These are phyloP conservation scores for Butyriboletus loyo DNA, from an alignment of 768 basidiomycete genomes.

Conservation along the genomic window DNA sequence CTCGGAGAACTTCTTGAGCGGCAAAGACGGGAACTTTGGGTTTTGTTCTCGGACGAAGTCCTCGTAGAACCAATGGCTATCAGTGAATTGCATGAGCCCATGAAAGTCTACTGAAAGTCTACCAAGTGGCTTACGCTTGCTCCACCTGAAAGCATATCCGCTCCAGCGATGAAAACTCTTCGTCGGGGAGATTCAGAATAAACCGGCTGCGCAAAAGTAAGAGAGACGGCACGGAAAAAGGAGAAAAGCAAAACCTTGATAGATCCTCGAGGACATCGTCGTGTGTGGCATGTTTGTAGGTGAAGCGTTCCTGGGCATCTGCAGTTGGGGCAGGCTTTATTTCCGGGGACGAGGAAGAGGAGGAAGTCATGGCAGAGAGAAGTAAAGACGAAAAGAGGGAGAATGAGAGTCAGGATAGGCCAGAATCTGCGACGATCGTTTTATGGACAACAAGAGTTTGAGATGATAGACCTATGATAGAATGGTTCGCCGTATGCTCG, in stretches of 20 bases:
- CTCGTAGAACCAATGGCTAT: slow-evolving; percentile 99
- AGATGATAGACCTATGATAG: slow-evolving; percentile 26
- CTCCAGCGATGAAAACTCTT: slow-evolving; percentile 87
- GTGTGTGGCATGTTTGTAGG: slow-evolving; percentile 71
- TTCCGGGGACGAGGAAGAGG: slow-evolving; percentile 78
- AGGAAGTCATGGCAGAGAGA: slow-evolving; percentile 58
- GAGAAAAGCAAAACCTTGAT: slow-evolving; percentile 57
- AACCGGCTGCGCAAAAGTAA: slow-evolving; percentile 64
- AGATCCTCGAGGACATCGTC: slow-evolving; percentile 90
- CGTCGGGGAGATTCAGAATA: slow-evolving; percentile 92
- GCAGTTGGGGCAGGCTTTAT: slow-evolving; percentile 48
- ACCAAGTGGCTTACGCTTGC: slow-evolving; percentile 74
- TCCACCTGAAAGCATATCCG: slow-evolving; percentile 98
- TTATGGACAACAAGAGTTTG: slow-evolving; percentile 30
- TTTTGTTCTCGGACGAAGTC: slow-evolving; percentile 95
- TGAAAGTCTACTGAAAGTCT: slow-evolving; percentile 7
- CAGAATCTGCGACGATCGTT: slow-evolving; percentile 31
- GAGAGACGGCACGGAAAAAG: slow-evolving; percentile 6
- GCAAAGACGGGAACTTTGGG: slow-evolving; percentile 79
- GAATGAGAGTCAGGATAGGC: slow-evolving; percentile 29
- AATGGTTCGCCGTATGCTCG: slow-evolving; percentile 20
- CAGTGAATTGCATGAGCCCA: slow-evolving; percentile 8
- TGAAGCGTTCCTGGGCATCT: slow-evolving; percentile 39
- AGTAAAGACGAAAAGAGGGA: slow-evolving; percentile 27
- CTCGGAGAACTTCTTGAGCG: slow-evolving; percentile 90